Percentiles rank a stretch among this genome's conserved stretches.
Conservation (phyloP, 192 early-diverging fungal genomes). For the Linnemannia schmuckeri region DNA sequence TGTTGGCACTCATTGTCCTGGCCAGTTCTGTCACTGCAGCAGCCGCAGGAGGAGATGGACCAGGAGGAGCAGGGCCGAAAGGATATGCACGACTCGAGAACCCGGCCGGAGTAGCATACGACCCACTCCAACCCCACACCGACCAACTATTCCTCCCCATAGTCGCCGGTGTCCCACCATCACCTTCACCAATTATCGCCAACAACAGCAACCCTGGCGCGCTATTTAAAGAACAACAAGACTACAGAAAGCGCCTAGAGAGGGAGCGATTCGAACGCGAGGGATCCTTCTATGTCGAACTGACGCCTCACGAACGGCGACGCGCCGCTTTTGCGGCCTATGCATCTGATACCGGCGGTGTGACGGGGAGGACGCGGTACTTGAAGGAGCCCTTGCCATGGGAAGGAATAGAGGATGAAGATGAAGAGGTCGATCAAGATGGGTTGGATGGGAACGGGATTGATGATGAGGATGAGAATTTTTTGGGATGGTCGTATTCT, state of each 20-base stretch:
- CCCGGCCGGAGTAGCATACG: neutral
- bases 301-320: constrained; percentile 7
- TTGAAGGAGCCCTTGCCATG: constrained; percentile 44
- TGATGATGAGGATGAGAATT: neutral
- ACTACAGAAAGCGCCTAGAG: constrained; percentile 26
- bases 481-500: constrained; percentile 9
- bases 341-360: neutral
- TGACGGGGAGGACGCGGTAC: neutral
- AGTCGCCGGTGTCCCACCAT: constrained; percentile 30
- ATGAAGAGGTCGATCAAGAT: neutral
- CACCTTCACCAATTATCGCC: neutral
- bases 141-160: constrained; percentile 32
- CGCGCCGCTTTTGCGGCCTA: neutral
- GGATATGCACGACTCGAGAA: neutral
- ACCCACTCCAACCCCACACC: constrained; percentile 8
- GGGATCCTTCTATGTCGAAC: constrained; percentile 41
- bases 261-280: neutral
- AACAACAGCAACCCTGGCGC: neutral
- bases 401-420: constrained; percentile 23
- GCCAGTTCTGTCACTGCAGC: neutral
- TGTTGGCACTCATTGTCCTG: neutral
- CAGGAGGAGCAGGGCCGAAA: neutral
- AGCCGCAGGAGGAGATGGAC: neutral
- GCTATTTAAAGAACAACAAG: constrained; percentile 8
- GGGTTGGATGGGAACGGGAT: neutral